Base-by-base conservation (phyloP, 371 early-diverging fungal genomes). In the Syncephalastrum contaminatum region DNA sequence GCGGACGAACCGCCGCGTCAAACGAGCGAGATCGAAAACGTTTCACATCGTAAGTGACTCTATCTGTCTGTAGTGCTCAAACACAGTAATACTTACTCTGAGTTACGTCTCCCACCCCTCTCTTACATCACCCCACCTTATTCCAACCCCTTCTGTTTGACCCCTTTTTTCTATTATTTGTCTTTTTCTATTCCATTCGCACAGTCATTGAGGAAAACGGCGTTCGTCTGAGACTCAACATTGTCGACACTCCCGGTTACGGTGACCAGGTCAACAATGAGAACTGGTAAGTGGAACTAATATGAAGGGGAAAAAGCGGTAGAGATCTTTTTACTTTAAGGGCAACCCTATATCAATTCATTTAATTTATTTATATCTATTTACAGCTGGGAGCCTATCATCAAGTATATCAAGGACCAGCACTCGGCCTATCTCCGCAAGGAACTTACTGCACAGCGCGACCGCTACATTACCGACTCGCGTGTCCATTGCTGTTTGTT, bases 361-460 rank as follows among this genome's bases (percentile, higher is more conserved):
- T 24, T 48, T 15, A 4, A 7, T 21, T 3, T 16, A 8, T 22
- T 54, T 15, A 54, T 44, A 40, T 56, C 14, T 43, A 16, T 48
- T 15, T 50, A 44, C 69, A 85, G 87, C 76, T 92, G 91, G 91
- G 90, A 88, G 58, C 89, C 88, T 39, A 89, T 92, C 53, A 82
- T 90, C 72, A 89, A 89, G 64, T 92, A 94, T 70, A 91, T 95
- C 66, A 88, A 91, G 76, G 92, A 93, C 66, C 92, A 92, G 72
- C 91, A 92, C 72, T 87, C 88, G 19, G 84, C 87, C 48, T 93
- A 89, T 72, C 83, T 93, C 67, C 91, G 85, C 75, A 91, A 87
- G 66, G 94, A 88, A 78, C 79, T 88, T 50, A 89, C 91, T 46
- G 89, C 93, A 44, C 81, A 76, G 62, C 87, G 93, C 59, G 90